Evolutionary conservation across 805 yeast genomes (phyloP), one percentile per base, ranked within the genome.

Genomic region (Starmera quercuum): DNA sequence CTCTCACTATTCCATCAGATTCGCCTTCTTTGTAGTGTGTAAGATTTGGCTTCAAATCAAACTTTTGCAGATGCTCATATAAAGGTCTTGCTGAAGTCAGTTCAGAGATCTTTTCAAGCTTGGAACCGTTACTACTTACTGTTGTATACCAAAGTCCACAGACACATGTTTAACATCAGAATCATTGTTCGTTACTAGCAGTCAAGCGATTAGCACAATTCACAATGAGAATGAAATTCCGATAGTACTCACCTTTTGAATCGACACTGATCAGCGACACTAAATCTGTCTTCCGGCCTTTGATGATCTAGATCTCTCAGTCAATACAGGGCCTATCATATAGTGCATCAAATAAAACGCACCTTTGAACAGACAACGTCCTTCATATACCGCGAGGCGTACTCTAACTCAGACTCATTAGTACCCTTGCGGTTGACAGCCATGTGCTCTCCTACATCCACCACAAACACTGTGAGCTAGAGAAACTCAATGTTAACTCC

Each of bases 371-470:
- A 46, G 7, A 70, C 52, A n/a, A 59, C 42, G 30, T 64, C 65
- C 27, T 59, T 56, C 13, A 73, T 58, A 38, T 69, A 73, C 16
- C 53, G 49, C 37, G 68, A 41, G 6, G 66, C 63, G n/a, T 49
- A 42, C 5, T 55, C 61, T 10, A 66, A 42, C 39, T 61, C 59
- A 26, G 56, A 58, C 41, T 51, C 14, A 36, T 54, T 41, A 46
- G 62, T 34, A 16, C 53, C 53, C 43, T 41, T 31, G 42, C 45
- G 27, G 30, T 38, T 31, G 14, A 46, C 33, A 32, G 55, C 55
- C 73, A 68, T 56, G 13, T 59, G 44, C 24, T 61, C 58, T 9
- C 72, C 64, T 11, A 67, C 54, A 47, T 78, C 84, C 12, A 73
- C 61, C 8, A 75, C 59, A 41, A 68, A 73, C 2, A 61, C 54